Percentiles rank a stretch among this genome's conserved stretches.
These are phyloP conservation scores for carrot (Daucus carota) DNA, from an alignment of 129 eudicot genomes.

Conservation along the genomic window DNA sequence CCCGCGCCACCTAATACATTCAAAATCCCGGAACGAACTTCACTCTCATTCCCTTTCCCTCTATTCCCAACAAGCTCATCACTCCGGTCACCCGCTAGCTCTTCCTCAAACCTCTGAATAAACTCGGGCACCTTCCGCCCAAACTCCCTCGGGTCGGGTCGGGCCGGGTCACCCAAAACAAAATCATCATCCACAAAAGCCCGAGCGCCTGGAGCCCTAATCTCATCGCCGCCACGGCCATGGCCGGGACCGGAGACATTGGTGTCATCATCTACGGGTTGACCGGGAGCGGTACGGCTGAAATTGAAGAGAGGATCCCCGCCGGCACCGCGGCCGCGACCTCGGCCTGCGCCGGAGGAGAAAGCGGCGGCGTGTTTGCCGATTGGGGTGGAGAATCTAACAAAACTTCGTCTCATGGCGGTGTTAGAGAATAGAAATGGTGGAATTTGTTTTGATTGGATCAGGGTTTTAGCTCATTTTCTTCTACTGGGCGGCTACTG, in stretches of 20 bases:
- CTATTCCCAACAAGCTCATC: conserved; percentile 8
- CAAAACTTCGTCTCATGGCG: conserved; percentile 51
- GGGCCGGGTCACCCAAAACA: neutral
- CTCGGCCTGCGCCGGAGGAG: conserved; percentile 34
- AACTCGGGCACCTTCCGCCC: conserved; percentile 23
- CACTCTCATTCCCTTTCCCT: conserved; percentile 4
- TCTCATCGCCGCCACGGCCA: neutral
- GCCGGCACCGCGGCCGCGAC: conserved; percentile 51
- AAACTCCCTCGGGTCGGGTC: conserved; percentile 4
- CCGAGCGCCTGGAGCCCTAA: too few relatives aligned
- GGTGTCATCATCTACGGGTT: conserved; percentile 6
- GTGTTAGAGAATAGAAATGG: too few relatives aligned
- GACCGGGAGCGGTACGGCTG: neutral
- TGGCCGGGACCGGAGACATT: conserved; percentile 10
- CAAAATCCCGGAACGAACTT: conserved; percentile 23
- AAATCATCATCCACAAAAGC: too few relatives aligned
- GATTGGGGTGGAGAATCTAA: conserved; percentile 27
- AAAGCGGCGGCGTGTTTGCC: conserved; percentile 25
- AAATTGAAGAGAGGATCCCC: conserved; percentile 24
- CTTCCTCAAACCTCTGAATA: conserved; percentile 25
- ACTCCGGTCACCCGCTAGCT: neutral
- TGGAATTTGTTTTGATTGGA: neutral
- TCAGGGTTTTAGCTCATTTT: neutral
- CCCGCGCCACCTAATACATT: conserved; percentile 41
- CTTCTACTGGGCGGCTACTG: neutral